Base-by-base conservation (phyloP, 371 early-diverging fungal species). In the Syncephalastrum racemosum region DNA sequence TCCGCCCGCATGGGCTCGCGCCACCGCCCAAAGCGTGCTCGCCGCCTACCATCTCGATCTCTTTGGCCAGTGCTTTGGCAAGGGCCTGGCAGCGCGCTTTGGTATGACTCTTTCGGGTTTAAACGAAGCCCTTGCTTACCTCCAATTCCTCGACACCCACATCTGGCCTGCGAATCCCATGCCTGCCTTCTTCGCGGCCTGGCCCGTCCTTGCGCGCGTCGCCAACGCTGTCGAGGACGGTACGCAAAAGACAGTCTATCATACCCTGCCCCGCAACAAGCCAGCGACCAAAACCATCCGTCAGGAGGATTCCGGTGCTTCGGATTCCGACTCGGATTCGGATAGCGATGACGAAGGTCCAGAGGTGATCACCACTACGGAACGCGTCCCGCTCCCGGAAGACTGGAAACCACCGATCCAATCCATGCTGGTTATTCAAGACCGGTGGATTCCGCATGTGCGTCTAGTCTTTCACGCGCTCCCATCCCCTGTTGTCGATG, bases 101-200 rank as follows among this genome's bases (percentile, higher is more conserved):
- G 75, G 70, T 2, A 56, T 71, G 60, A 54, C 58, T 1, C 52
- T 40, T 2, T 63, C 66, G 24, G 79, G 79, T 15, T 47, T 79
- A 14, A 52, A 67, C 24, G 79, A 79, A 58, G 66, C 75, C 0
- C 47, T 50, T 18, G 53, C 62, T 4, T 79, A 75, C 50, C 25
- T 79, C 7, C 43, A 22, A 1, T 54, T 51, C 16, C 44, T 61
- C 4, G 45, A 68, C 19, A 16, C 54, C 13, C 31, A 41, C 3
- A 67, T 70, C 36, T 56, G 54, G 53, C 60, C 59, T 13, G 73
- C 71, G 1, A 75, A 71, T 46, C 68, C 69, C 2, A 64, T 75
- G 61, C 61, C 79, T 14, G 73, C 71, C 2, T 75, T 79, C 50
- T 71, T 79, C 53, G 79, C 75, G 25, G 66, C 70, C 2, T 79